Evolutionary conservation across 176 grass and related monocot species (phyloP), one percentile per base, ranked within the genome.

Genomic region (Cenchrus fungigraminus): DNA sequence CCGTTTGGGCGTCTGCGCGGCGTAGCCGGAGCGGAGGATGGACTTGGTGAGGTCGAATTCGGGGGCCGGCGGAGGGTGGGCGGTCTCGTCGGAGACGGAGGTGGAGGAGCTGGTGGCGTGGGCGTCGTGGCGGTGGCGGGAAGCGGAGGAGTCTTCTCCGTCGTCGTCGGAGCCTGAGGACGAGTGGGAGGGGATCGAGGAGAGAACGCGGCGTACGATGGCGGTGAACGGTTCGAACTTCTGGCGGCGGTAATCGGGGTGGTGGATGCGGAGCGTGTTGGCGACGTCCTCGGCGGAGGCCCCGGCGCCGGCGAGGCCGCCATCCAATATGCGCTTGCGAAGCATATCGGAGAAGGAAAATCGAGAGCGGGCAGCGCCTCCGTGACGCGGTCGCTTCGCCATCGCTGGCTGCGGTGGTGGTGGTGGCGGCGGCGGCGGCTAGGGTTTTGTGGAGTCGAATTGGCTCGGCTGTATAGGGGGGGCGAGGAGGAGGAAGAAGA

Each of bases 1-100:
- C 43, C 50, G 51, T 29, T 76, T 79, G 42, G 65, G 73, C 22
- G 92, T 89, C 58, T 86, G 85, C 37, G 90, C 85, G 45, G 62
- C 46, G 74, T 98, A 98, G 0, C 70, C 68, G 22, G 87, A 66
- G 50, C 96, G 86, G 53, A 95, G 87, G 68, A 79, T 78, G 62
- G 83, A 83, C 73, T 91, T 98, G 80, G 85, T 91, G 78, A 98
- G 29, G 47, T 98, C 93, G 53, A 82, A 87, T 76, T n/a, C 44
- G 8, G 86, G 93, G 29, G 81, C 59, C 9, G 83, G 59, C 71
- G 85, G 68, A 17, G 63, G 45, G 2, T 80, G 69, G 2, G 68
- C 86, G 12, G 25, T 73, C 3, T 82, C 73, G 51, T 86, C 82
- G 56, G 87, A 91, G 53, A 84, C 83, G 68, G 88, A 87, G 8